phyloP scores from a whole-genome alignment of 2,329 filamentous ascomycete species.

The Ilyonectria sp. region DNA sequence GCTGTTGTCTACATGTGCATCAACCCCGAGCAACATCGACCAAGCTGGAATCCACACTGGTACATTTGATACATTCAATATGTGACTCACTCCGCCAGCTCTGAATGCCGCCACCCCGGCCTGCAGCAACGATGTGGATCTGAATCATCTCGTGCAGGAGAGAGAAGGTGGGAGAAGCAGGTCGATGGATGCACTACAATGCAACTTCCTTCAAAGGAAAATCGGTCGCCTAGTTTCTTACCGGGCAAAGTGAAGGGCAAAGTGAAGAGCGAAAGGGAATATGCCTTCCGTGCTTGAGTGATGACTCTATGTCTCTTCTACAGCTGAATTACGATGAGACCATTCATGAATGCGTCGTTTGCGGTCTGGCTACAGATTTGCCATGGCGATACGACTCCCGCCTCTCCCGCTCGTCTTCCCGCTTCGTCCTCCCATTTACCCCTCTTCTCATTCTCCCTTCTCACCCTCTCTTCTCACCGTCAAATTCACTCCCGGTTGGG shows the following conservation, averaged over 20 bases:
- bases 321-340: not conserved
- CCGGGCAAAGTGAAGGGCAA: not conserved
- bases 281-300: not conserved
- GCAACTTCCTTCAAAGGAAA: not conserved
- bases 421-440: not conserved
- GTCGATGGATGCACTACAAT: not conserved
- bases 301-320: not conserved
- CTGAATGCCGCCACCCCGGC: not conserved
- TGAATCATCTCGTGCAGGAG: not conserved
- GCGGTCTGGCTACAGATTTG: not conserved
- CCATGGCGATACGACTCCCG: not conserved
- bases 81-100: not conserved
- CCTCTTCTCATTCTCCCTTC: no score
- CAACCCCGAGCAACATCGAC: no score
- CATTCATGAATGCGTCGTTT: not conserved
- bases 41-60: no score
- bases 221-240: not conserved
- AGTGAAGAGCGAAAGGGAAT: not conserved
- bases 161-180: not conserved
- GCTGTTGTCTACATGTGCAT: not conserved
- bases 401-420: no score
- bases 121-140: not conserved
- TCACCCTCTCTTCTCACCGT: not conserved
- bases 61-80: not conserved
- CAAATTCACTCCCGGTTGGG: not conserved